Conservation (phyloP, 345 rosid genomes). For the rapeseed (Brassica napus) region Da-Ae NC_063449.1:20552501-20553000, state of each 20-base stretch:
- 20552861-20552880: conserved; percentile 74
- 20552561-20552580: conserved; percentile 95
- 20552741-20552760: conserved; percentile 94
- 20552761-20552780: conserved; percentile 99
- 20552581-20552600: conserved; percentile 96
- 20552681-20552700: conserved; percentile 98
- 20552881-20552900: conserved; percentile 86
- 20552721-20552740: conserved; percentile 89
- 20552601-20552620: conserved; percentile 98
- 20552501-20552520: conserved; percentile 98
- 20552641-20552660: conserved; percentile 94
- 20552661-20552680: conserved; percentile 99
- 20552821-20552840: conserved; percentile 99
- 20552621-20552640: conserved; percentile 95
- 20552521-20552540: conserved; percentile 93
- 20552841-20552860: conserved; percentile 82
- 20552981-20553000: conserved; percentile 88
- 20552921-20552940: conserved; percentile 96
- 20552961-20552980: conserved; percentile 96
- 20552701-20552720: conserved; percentile 94
- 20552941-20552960: conserved; percentile 95
- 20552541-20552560: conserved; percentile 94
- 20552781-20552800: conserved; percentile 97
- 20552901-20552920: conserved; percentile 91
- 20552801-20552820: conserved; percentile 88